Evolutionary conservation across 192 early-diverging fungal species (phyloP).

Genomic region (Coemansia sp.): DNA sequence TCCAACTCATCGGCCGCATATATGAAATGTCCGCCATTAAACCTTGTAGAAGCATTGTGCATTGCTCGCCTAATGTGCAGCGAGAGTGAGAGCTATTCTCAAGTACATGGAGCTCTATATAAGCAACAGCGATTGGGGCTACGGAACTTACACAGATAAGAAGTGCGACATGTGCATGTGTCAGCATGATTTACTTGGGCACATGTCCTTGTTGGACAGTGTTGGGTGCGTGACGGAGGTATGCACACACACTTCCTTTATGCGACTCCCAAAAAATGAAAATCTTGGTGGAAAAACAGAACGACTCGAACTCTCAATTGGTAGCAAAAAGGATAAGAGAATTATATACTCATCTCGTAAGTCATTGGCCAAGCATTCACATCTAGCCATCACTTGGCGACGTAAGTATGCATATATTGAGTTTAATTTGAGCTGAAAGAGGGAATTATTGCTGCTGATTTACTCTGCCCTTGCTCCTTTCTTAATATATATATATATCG

Average conservation of each 20-base stretch:
- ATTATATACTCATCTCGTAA: background rate
- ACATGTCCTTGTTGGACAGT: constrained; percentile 1
- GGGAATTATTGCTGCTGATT: background rate
- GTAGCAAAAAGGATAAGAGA: background rate
- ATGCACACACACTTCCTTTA: background rate
- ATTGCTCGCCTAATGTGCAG: background rate
- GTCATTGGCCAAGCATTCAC: background rate
- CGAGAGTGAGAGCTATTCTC: background rate
- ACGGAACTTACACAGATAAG: background rate
- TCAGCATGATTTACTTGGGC: background rate
- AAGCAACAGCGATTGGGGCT: background rate
- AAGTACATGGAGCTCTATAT: background rate
- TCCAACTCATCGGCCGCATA: background rate
- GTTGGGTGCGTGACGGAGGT: constrained; percentile 3
- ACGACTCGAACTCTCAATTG: background rate
- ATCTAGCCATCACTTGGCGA: background rate
- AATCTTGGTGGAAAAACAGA: background rate
- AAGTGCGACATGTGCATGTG: constrained; percentile 11
- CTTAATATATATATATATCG: background rate
- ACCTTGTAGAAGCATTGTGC: background rate
- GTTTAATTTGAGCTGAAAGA: background rate
- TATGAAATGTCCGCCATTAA: constrained; percentile 4
- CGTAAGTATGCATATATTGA: constrained; percentile 28
- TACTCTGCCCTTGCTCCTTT: background rate
- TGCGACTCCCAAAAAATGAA: background rate